A percentile compares a stretch with the other conserved stretches of the same genome.
phyloP scores from a whole-genome alignment of 2,329 filamentous ascomycete species.

The Bipolaris victoriae region DNA sequence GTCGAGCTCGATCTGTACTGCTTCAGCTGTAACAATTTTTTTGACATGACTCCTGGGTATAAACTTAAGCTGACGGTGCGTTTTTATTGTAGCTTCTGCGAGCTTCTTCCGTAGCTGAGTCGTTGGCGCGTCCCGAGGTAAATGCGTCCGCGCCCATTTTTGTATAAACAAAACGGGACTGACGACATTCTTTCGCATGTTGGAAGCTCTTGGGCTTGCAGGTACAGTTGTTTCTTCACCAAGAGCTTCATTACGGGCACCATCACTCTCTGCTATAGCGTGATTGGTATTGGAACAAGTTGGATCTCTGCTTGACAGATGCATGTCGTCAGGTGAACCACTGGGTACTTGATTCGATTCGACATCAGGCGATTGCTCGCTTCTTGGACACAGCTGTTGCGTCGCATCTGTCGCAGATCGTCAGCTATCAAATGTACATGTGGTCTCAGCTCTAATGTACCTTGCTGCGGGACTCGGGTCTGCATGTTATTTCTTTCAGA shows the following conservation, averaged over 20 bases:
- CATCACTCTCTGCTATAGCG: neutral
- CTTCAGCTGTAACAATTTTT: neutral
- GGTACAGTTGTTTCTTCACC: neutral
- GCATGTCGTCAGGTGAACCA: neutral
- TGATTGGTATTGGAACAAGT: neutral
- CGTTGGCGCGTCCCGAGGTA: neutral
- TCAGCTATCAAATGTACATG: neutral
- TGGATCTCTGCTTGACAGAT: neutral
- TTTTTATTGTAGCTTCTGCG: neutral
- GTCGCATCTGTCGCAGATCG: neutral
- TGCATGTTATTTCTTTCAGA: neutral
- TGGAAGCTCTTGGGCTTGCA: neutral
- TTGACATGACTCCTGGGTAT: neutral
- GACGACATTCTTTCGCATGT: neutral
- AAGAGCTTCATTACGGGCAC: neutral
- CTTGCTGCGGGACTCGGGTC: neutral
- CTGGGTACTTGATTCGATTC: neutral
- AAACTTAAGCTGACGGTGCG: neutral
- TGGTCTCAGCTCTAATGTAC: neutral
- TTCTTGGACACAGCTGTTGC: neutral
- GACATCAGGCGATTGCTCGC: neutral
- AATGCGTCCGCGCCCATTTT: neutral
- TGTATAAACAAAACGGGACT: neutral
- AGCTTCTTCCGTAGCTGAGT: neutral
- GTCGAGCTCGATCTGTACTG: neutral